These are phyloP conservation scores for Neocucurbitaria cava DNA, from an alignment of 2,329 filamentous ascomycete species.

Conservation along the genomic window DNA sequence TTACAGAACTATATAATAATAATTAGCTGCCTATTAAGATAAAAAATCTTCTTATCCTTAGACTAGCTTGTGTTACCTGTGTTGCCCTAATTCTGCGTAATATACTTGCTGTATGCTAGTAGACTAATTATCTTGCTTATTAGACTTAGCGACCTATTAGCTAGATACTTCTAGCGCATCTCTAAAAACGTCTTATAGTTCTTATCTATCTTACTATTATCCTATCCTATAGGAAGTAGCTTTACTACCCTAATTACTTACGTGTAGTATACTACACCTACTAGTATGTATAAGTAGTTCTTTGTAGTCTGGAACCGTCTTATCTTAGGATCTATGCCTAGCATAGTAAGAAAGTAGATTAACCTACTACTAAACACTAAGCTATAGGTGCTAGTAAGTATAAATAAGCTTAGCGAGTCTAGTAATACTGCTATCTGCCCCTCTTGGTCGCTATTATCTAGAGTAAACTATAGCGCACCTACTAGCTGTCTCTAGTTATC, in stretches of 20 bases:
- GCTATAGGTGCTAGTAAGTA: background rate
- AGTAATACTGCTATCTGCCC: background rate
- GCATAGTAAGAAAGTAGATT: background rate
- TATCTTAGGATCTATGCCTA: background rate
- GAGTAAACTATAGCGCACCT: slow-evolving; percentile 7
- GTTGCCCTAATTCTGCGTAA: slow-evolving; percentile 6
- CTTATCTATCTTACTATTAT: background rate
- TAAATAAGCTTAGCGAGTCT: background rate
- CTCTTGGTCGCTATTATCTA: slow-evolving; percentile 1
- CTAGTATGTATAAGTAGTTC: slow-evolving; percentile 5
- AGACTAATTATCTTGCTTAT: slow-evolving; percentile 30
- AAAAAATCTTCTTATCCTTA: slow-evolving; percentile 18
- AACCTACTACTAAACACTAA: background rate
- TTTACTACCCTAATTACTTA: slow-evolving; percentile 16
- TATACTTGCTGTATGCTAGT: background rate
- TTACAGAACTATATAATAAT: slow-evolving; percentile 17
- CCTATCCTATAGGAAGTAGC: too few relatives aligned
- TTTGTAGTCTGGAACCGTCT: slow-evolving; percentile 3
- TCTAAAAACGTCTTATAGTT: background rate
- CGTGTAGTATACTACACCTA: slow-evolving; percentile 15
- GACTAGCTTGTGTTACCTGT: slow-evolving; percentile 18
- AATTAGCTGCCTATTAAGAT: slow-evolving; percentile 17
- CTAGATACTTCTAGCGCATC: slow-evolving; percentile 19
- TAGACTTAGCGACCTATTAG: slow-evolving; percentile 23
- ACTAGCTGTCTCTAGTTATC: slow-evolving; percentile 16